phyloP scores from a whole-genome alignment of 768 basidiomycete species.

The Calocybe gangraenosa region DNA sequence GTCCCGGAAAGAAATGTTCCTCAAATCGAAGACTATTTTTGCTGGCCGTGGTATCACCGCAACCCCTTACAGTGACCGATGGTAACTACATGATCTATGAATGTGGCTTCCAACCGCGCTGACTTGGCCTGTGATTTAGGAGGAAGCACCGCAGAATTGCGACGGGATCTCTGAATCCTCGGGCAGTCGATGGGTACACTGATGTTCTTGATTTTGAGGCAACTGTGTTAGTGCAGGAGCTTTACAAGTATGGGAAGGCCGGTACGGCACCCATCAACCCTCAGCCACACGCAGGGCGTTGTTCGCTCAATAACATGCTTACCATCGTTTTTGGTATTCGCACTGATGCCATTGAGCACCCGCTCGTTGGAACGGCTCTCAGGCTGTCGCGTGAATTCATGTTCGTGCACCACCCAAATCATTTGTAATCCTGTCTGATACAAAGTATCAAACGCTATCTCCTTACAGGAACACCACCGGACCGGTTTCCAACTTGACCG shows the following conservation, averaged over 20 bases:
- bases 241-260: slow-evolving; percentile 28
- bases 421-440: slow-evolving; percentile 5
- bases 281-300: slow-evolving; percentile 34
- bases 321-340: slow-evolving; percentile 38
- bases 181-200: slow-evolving; percentile 32
- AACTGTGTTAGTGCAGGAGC: slow-evolving; percentile 30
- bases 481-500: slow-evolving; percentile 39
- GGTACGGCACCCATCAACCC: slow-evolving; percentile 34
- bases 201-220: slow-evolving; percentile 36
- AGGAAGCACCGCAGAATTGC: slow-evolving; percentile 40
- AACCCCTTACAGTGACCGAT: slow-evolving; percentile 38
- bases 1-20: slow-evolving; percentile 40
- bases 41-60: slow-evolving; percentile 40
- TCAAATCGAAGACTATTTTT: slow-evolving; percentile 42
- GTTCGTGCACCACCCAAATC: slow-evolving; percentile 21
- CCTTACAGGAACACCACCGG: slow-evolving; percentile 35
- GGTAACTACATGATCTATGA: slow-evolving; percentile 19
- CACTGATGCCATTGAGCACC: slow-evolving; percentile 32
- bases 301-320: slow-evolving; percentile 41
- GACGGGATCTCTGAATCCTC: slow-evolving; percentile 24
- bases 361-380: slow-evolving; percentile 32
- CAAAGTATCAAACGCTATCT: background rate
- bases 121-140: slow-evolving; percentile 21
- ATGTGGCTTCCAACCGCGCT: background rate
- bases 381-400: slow-evolving; percentile 40